These are phyloP conservation scores for Choiromyces venosus DNA, from an alignment of 495 filamentous ascomycete genomes.

Conservation along the genomic window DNA sequence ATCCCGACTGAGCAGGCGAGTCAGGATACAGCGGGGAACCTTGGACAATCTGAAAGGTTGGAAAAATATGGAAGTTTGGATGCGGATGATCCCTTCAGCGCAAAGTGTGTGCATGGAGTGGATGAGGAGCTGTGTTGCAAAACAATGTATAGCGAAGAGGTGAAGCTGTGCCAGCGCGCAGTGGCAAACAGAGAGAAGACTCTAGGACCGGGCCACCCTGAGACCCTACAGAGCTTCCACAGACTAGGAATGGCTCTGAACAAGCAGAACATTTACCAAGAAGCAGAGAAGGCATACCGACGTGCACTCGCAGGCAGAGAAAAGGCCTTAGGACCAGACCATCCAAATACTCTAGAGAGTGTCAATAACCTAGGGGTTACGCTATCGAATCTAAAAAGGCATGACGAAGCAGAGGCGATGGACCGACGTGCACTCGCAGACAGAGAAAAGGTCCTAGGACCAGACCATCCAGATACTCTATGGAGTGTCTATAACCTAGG, in stretches of 20 bases:
- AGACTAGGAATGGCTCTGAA: constrained; percentile 8
- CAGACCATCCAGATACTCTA: constrained; percentile 18
- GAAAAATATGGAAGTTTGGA: neutral
- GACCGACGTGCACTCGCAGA: too few relatives aligned
- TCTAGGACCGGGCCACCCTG: constrained; percentile 15
- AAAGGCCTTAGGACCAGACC: too few relatives aligned
- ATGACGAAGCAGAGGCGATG: too few relatives aligned
- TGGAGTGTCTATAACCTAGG: constrained; percentile 12
- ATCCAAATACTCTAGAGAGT: too few relatives aligned
- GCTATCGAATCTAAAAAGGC: too few relatives aligned
- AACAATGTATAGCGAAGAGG: constrained; percentile 19
- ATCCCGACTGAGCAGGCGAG: neutral
- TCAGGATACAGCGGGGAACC: too few relatives aligned
- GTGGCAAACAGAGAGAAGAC: constrained; percentile 16
- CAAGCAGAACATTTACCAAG: constrained; percentile 21
- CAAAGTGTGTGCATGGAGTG: neutral
- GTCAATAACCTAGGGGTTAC: too few relatives aligned
- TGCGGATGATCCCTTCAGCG: neutral
- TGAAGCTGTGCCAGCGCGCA: constrained; percentile 28
- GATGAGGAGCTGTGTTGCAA: too few relatives aligned
- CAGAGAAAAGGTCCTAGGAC: too few relatives aligned
- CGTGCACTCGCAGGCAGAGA: too few relatives aligned
- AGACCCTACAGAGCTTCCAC: constrained; percentile 14
- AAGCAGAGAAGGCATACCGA: constrained; percentile 30
- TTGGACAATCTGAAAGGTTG: too few relatives aligned